A percentile compares a stretch with the other conserved stretches of the same genome.
Evolutionary conservation across 805 yeast genomes (phyloP).

Genomic region (Candida ortonii): DNA sequence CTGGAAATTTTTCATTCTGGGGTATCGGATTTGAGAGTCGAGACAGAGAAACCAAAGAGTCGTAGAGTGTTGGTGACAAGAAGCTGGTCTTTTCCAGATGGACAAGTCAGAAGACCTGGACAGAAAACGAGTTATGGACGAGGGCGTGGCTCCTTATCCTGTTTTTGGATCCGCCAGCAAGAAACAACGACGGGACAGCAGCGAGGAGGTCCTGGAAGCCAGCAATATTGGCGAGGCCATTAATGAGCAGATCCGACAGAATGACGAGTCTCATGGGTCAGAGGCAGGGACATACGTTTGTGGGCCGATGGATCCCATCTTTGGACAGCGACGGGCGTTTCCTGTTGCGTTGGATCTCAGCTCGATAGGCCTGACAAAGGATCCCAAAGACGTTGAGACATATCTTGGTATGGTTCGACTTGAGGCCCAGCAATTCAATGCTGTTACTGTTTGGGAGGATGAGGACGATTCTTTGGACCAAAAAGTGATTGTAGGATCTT

Average conservation of each 20-base stretch:
- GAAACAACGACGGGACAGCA: conserved; percentile 4
- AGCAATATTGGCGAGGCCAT: conserved; percentile 10
- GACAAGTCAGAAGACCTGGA: not conserved
- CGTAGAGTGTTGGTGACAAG: too few species aligned
- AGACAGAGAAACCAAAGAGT: too few species aligned
- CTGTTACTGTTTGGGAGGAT: conserved; percentile 3
- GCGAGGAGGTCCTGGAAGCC: conserved; percentile 4
- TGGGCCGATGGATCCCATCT: conserved; percentile 36
- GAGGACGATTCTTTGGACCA: conserved; percentile 3
- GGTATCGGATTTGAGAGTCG: too few species aligned
- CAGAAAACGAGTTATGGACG: not conserved
- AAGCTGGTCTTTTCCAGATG: too few species aligned
- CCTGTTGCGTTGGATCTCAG: conserved; percentile 27
- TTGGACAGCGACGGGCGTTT: conserved; percentile 37
- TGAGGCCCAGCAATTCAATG: conserved; percentile 28
- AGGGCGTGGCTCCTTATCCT: conserved; percentile 11
- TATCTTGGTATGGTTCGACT: conserved; percentile 34
- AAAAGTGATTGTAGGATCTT: conserved; percentile 1
- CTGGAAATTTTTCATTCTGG: too few species aligned
- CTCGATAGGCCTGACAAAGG: conserved; percentile 13
- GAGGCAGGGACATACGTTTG: conserved; percentile 16
- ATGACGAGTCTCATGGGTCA: conserved; percentile 3
- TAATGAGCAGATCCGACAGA: conserved; percentile 10
- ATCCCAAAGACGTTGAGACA: conserved; percentile 28
- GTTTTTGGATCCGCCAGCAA: conserved; percentile 2